These are phyloP conservation scores for Sparassis latifolia DNA, from an alignment of 1,284 basidiomycete genomes.

Conservation along the genomic window DNA sequence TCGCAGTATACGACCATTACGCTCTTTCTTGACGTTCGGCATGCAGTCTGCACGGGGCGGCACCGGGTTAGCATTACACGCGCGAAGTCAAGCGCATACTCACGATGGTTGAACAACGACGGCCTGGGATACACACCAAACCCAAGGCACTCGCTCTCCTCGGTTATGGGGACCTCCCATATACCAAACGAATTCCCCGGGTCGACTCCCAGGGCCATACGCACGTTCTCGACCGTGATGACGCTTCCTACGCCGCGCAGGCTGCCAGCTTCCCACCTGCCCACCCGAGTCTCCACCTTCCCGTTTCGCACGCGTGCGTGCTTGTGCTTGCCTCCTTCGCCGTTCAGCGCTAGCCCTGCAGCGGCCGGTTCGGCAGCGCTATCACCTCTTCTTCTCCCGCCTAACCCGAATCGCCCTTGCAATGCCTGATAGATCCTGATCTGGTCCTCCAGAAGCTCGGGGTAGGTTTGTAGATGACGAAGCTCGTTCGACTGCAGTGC, in stretches of 20 bases:
- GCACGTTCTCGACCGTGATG: constrained; percentile 34
- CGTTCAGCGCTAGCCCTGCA: not conserved
- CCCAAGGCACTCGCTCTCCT: constrained; percentile 57
- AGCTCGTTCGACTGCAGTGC: constrained; percentile 23
- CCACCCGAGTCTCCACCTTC: not conserved
- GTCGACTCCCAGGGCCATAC: constrained; percentile 50
- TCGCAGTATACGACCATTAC: constrained; percentile 37
- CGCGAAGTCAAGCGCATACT: constrained; percentile 6
- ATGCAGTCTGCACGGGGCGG: constrained; percentile 38
- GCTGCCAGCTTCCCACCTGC: not conserved
- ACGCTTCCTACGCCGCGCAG: constrained; percentile 30
- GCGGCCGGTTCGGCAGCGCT: not conserved
- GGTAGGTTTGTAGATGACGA: constrained; percentile 20
- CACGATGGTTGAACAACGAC: constrained; percentile 65
- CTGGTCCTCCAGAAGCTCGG: constrained; percentile 24
- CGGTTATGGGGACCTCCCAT: constrained; percentile 41
- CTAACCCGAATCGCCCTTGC: constrained; percentile 14
- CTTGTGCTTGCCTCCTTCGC: not conserved
- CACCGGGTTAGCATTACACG: no score
- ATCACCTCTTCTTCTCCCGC: not conserved
- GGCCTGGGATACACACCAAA: constrained; percentile 54
- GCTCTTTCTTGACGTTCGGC: constrained; percentile 51
- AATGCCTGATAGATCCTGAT: constrained; percentile 23
- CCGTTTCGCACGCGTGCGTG: not conserved
- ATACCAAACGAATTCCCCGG: constrained; percentile 63